These are phyloP conservation scores for Pichia gijzeniarum DNA, from an alignment of 805 yeast species.

Conservation along the genomic window DNA sequence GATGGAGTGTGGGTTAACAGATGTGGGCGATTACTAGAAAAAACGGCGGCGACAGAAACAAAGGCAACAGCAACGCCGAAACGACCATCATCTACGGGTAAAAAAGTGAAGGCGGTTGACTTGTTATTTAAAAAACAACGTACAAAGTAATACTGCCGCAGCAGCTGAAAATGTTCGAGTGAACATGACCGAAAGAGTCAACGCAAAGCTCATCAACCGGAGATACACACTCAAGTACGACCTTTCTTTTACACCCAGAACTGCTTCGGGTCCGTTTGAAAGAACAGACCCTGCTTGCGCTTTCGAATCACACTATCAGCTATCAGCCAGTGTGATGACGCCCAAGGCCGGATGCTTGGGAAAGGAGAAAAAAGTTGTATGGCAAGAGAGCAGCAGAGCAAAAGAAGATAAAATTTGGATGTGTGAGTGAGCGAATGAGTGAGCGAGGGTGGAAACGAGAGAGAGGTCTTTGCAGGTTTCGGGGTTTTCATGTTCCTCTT, in stretches of 20 bases:
- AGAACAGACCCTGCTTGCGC: conserved; percentile 1
- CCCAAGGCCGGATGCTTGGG: conserved; percentile 3
- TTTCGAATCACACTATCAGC: conserved; percentile 5
- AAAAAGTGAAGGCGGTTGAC: conserved; percentile 18
- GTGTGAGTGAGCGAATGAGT: neutral
- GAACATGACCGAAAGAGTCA: conserved; percentile 49
- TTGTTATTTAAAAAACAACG: conserved; percentile 16
- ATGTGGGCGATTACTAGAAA: conserved; percentile 20
- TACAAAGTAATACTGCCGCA: neutral
- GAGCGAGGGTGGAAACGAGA: too few relatives aligned
- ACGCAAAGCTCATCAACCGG: conserved; percentile 40
- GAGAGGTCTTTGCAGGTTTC: too few relatives aligned
- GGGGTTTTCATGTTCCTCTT: neutral
- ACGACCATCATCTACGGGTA: neutral
- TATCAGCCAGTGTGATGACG: conserved; percentile 5
- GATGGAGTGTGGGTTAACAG: conserved; percentile 17
- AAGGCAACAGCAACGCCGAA: neutral
- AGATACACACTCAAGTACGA: conserved; percentile 38
- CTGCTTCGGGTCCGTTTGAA: conserved; percentile 1
- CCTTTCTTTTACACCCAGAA: conserved; percentile 7
- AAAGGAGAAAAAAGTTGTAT: neutral
- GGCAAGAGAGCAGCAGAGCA: neutral
- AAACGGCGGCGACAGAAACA: too few relatives aligned
- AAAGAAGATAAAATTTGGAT: neutral
- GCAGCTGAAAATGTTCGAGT: conserved; percentile 36